A percentile compares a stretch with the other conserved stretches of the same genome.
These are phyloP conservation scores for Diaporthe humulicola DNA, from an alignment of 2,329 filamentous ascomycete species.

Conservation along the genomic window DNA sequence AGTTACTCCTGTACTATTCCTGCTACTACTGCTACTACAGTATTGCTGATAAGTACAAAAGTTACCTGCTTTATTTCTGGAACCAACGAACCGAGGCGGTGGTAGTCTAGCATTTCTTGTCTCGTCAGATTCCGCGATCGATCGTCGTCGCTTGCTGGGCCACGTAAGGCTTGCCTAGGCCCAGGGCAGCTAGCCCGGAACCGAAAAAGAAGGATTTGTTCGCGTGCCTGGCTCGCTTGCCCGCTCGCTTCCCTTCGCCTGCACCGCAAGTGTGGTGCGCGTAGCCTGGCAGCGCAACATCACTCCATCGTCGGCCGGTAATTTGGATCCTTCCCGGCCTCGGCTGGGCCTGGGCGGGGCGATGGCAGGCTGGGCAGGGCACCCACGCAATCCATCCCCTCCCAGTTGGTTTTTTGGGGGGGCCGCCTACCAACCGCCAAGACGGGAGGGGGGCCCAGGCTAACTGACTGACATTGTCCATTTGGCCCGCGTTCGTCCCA, in stretches of 20 bases:
- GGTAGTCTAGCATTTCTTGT: not conserved
- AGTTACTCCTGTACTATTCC: not conserved
- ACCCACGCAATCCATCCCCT: not conserved
- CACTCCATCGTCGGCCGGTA: slow-evolving; percentile 21
- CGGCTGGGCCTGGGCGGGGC: not conserved
- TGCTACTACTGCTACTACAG: not conserved
- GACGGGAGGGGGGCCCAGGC: not conserved
- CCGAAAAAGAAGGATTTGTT: not conserved
- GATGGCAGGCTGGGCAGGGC: not conserved
- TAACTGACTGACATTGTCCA: not conserved
- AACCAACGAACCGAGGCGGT: not conserved
- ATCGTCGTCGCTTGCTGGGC: slow-evolving; percentile 17
- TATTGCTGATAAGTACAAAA: not conserved
- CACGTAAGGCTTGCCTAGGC: slow-evolving; percentile 5
- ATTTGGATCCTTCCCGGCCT: slow-evolving; percentile 23
- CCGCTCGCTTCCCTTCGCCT: not conserved
- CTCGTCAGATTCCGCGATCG: slow-evolving; percentile 21
- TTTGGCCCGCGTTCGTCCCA: slow-evolving; percentile 17
- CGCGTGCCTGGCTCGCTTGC: slow-evolving; percentile 14
- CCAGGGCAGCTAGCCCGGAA: slow-evolving; percentile 4
- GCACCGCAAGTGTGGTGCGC: not conserved
- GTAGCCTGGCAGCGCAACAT: slow-evolving; percentile 8
- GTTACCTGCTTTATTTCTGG: not conserved
- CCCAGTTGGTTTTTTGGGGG: not conserved
- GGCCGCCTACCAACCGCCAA: not conserved